phyloP scores from a whole-genome alignment of 164 flowering plant species.

The Amborella trichopoda region DNA sequence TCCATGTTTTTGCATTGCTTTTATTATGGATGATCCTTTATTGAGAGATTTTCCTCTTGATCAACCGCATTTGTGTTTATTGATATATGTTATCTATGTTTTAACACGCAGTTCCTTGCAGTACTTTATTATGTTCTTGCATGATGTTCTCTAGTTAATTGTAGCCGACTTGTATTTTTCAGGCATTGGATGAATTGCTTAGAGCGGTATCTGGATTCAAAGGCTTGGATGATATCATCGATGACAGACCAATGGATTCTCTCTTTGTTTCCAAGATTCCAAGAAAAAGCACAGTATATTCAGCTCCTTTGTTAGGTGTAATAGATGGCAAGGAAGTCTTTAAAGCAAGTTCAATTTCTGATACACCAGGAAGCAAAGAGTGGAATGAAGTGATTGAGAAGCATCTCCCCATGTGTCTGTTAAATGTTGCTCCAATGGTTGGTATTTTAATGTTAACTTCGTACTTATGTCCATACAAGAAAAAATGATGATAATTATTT shows the following conservation, averaged over 20 bases:
- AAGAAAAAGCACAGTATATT: constrained; percentile 59
- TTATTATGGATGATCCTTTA: no score
- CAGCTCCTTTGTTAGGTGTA: constrained; percentile 65
- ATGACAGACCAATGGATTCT: constrained; percentile 47
- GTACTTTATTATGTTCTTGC: no score
- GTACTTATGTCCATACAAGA: no score
- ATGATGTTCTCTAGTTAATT: no score
- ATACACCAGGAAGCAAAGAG: constrained; percentile 34
- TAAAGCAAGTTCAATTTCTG: constrained; percentile 10
- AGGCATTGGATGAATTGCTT: constrained; percentile 88
- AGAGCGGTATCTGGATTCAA: constrained; percentile 87
- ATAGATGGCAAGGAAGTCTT: constrained; percentile 17
- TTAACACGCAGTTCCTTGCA: no score
- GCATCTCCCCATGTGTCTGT: constrained; percentile 44
- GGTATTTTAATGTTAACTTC: no score
- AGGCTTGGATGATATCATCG: constrained; percentile 73
- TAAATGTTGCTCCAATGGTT: constrained; percentile 60
- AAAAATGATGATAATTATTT: no score
- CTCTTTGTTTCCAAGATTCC: constrained; percentile 65
- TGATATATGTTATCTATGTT: no score
- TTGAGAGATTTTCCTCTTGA: no score
- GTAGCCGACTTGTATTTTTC: constrained; percentile 8
- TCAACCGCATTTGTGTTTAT: no score
- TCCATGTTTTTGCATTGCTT: no score
- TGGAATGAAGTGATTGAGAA: constrained; percentile 71